Conservation (phyloP, 169 alveolate genomes). For the Cytauxzoon felis region DNA sequence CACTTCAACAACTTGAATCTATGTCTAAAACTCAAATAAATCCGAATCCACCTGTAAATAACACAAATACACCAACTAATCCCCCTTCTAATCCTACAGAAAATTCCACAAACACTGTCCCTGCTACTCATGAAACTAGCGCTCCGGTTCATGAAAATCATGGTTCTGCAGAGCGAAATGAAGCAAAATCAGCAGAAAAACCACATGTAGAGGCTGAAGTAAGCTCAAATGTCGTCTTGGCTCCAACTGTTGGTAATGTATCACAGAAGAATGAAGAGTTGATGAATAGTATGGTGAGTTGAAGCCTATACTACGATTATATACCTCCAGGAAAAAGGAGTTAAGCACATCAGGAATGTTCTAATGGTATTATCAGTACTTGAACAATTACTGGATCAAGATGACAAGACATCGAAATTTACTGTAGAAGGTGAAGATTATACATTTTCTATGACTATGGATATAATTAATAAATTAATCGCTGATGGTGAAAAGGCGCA, state of each 20-base stretch:
- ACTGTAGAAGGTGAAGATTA: constrained; percentile 34
- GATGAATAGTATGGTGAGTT: constrained; percentile 1
- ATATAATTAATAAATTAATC: constrained; percentile 20
- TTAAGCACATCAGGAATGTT: constrained; percentile 30
- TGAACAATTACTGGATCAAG: constrained; percentile 11
- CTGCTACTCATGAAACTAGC: too few species aligned
- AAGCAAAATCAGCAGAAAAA: neutral
- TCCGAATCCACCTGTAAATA: too few species aligned
- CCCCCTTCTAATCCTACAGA: too few species aligned
- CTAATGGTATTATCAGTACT: constrained; percentile 10
- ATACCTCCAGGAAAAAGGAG: constrained; percentile 51
- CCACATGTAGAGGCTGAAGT: neutral
- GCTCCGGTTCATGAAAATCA: too few species aligned
- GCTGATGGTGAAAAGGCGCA: constrained; percentile 41
- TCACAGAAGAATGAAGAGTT: constrained; percentile 2
- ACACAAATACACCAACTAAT: too few species aligned
- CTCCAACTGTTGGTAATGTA: constrained; percentile 8
- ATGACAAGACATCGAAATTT: constrained; percentile 11
- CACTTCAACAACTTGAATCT: too few species aligned
- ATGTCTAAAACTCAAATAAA: too few species aligned
- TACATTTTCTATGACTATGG: constrained; percentile 23
- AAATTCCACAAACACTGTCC: too few species aligned
- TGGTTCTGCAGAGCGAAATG: too few species aligned
- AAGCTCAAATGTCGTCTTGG: constrained; percentile 5
- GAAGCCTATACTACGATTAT: neutral